These are phyloP conservation scores for Syzygium oleosum DNA, from an alignment of 345 rosid species.

Conservation along the genomic window DNA sequence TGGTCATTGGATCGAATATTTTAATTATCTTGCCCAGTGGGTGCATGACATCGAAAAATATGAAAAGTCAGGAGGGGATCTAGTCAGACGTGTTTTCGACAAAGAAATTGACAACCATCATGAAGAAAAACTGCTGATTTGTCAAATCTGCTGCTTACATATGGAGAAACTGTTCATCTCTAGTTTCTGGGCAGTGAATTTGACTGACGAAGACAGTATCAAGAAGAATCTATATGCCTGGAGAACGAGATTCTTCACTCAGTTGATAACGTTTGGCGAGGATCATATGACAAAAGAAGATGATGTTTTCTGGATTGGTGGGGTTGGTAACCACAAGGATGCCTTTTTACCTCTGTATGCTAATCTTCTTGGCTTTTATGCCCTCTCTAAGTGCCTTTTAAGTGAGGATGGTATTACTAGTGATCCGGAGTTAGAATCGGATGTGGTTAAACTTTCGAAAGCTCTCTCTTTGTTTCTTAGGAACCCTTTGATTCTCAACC, in stretches of 20 bases:
- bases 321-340: conserved; percentile 86
- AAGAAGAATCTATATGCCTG: conserved; percentile 30
- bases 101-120: conserved; percentile 93
- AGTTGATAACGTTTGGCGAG: conserved; percentile 44
- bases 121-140: conserved; percentile 78
- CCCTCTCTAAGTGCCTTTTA: conserved; percentile 55
- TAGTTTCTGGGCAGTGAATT: conserved; percentile 9
- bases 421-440: conserved; percentile 8
- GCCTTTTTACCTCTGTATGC: conserved; percentile 76
- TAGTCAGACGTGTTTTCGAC: conserved; percentile 86
- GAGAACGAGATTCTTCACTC: conserved; percentile 50
- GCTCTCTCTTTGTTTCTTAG: conserved; percentile 44
- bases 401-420: conserved; percentile 12
- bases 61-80: conserved; percentile 36
- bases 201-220: conserved; percentile 11
- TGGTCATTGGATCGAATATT: conserved; percentile 74
- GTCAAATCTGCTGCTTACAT: conserved; percentile 71
- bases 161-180: conserved; percentile 44
- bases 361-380: conserved; percentile 71
- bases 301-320: conserved; percentile 64
- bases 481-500: conserved; percentile 63
- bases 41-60: conserved; percentile 39
- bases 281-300: conserved; percentile 31
- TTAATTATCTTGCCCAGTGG: conserved; percentile 50
- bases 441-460: conserved; percentile 48